Conservation (phyloP, 768 basidiomycete species). For the Hypholoma fasciculare region DNA sequence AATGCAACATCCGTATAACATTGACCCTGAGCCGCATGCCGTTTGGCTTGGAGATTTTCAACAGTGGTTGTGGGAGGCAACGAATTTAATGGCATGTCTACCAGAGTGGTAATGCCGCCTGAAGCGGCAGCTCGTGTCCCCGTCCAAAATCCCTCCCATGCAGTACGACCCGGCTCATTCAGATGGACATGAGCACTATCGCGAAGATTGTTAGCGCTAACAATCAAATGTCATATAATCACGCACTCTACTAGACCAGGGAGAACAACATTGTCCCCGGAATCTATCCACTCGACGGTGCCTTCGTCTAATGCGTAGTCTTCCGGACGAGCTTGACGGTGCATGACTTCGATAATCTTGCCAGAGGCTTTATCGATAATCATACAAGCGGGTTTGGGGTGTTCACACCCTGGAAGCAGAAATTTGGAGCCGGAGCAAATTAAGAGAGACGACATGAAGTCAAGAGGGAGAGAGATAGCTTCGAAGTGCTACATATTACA, state of each 20-base stretch:
- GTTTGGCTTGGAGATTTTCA: constrained; percentile 70
- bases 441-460: constrained; percentile 22
- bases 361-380: constrained; percentile 57
- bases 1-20: constrained; percentile 85
- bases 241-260: constrained; percentile 83
- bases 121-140: constrained; percentile 90
- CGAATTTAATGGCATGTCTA: constrained; percentile 98
- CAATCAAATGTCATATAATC: too few species aligned
- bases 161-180: constrained; percentile 90
- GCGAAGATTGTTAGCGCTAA: neutral
- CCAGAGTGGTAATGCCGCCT: constrained; percentile 92
- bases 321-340: constrained; percentile 28
- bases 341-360: constrained; percentile 54
- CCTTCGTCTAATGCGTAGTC: constrained; percentile 27
- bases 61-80: constrained; percentile 95
- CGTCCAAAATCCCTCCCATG: constrained; percentile 93
- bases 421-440: constrained; percentile 57
- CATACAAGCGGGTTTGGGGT: constrained; percentile 65
- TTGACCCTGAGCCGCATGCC: constrained; percentile 66
- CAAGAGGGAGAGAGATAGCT: neutral
- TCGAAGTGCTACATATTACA: too few species aligned
- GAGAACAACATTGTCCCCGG: constrained; percentile 57
- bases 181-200: constrained; percentile 87
- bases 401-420: constrained; percentile 49
- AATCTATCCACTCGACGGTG: constrained; percentile 49